A percentile compares a stretch with the other conserved stretches of the same genome.
These are phyloP conservation scores for Oropetium thomaeum DNA, from an alignment of 176 grass and related monocot genomes.

Conservation along the genomic window DNA sequence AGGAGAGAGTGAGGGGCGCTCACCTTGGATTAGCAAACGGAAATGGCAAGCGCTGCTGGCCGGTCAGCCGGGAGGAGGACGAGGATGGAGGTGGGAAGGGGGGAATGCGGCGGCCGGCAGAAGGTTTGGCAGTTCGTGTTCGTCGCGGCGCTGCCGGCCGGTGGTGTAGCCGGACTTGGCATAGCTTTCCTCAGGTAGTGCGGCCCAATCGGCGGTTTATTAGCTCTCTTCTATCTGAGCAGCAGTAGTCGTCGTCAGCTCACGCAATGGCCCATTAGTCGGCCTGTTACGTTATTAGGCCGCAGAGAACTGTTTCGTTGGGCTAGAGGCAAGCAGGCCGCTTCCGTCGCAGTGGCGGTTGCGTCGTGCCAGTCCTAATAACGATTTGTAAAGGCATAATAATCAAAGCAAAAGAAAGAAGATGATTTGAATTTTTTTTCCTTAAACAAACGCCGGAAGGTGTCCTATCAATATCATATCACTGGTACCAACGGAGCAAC, in stretches of 20 bases:
- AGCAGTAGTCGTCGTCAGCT: not conserved
- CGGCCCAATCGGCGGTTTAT: too few species aligned
- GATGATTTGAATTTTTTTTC: not conserved
- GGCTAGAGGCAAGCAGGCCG: not conserved
- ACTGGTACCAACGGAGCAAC: not conserved
- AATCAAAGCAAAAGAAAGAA: not conserved
- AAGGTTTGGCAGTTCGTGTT: not conserved
- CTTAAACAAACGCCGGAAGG: not conserved
- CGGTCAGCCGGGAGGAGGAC: not conserved
- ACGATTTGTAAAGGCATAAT: too few species aligned
- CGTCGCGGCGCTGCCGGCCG: not conserved
- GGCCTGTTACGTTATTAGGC: not conserved
- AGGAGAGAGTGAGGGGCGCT: not conserved
- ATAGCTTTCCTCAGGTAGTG: not conserved
- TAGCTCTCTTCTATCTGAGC: too few species aligned
- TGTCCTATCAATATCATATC: not conserved
- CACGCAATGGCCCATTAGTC: not conserved
- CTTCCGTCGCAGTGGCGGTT: too few species aligned
- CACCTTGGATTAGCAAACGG: not conserved
- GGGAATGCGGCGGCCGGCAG: not conserved
- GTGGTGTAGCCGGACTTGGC: not conserved
- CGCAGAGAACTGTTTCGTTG: not conserved
- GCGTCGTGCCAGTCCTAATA: too few species aligned
- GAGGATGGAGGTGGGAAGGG: not conserved
- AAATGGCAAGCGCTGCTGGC: not conserved